Evolutionary conservation across 2,329 filamentous ascomycete genomes (phyloP).

Genomic region (Hymenoscyphus scutula): DNA sequence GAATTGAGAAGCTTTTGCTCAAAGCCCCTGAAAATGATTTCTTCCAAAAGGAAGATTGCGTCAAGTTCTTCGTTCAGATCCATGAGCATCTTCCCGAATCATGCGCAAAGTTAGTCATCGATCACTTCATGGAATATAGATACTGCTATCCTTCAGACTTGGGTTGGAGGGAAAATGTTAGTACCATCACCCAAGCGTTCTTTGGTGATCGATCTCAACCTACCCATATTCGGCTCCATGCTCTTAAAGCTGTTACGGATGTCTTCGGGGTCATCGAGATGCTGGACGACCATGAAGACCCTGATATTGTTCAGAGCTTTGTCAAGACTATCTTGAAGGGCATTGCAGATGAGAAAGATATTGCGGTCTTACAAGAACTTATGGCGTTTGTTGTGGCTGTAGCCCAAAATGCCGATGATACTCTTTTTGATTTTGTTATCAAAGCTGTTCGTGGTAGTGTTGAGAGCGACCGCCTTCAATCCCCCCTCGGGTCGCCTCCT

Average conservation of each 20-base stretch:
- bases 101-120: constrained; percentile 61
- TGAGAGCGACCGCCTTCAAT: constrained; percentile 44
- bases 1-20: constrained; percentile 37
- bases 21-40: constrained; percentile 48
- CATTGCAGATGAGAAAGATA: constrained; percentile 62
- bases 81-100: constrained; percentile 62
- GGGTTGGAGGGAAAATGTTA: constrained; percentile 64
- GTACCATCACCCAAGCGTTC: constrained; percentile 59
- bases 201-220: constrained; percentile 61
- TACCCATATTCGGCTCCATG: constrained; percentile 59
- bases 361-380: constrained; percentile 61
- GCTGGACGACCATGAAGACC: constrained; percentile 56
- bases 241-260: constrained; percentile 56
- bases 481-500: constrained; percentile 40
- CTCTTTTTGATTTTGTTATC: constrained; percentile 58
- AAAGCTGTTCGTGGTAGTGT: constrained; percentile 52
- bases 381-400: constrained; percentile 64
- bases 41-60: constrained; percentile 63
- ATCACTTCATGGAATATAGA: constrained; percentile 66
- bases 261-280: constrained; percentile 47
- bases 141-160: constrained; percentile 70
- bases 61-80: constrained; percentile 64
- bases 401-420: constrained; percentile 55
- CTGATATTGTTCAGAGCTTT: constrained; percentile 56
- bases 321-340: constrained; percentile 60